Evolutionary conservation across 768 basidiomycete species (phyloP).

Genomic region (Suillus subaureus): DNA sequence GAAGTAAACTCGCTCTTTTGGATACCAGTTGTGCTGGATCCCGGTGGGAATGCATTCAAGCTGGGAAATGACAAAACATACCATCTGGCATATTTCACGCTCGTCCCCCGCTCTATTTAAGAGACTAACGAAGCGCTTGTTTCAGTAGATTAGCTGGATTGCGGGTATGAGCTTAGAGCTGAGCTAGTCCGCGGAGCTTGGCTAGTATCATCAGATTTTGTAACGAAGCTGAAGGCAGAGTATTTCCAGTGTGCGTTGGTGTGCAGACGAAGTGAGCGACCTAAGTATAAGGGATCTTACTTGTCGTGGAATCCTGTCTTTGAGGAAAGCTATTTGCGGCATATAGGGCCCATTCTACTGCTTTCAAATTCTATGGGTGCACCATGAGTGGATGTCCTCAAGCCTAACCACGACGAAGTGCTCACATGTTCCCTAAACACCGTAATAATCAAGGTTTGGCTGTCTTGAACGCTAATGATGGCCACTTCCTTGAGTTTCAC

Average conservation of each 20-base stretch:
- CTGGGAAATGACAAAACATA: neutral
- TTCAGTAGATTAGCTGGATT: slow-evolving; percentile 36
- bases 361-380: slow-evolving; percentile 67
- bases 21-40: neutral
- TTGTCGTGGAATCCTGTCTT: slow-evolving; percentile 64
- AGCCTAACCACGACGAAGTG: neutral
- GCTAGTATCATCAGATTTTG: slow-evolving; percentile 42
- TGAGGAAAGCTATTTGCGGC: slow-evolving; percentile 66
- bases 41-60: neutral
- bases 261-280: neutral
- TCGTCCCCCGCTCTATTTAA: slow-evolving; percentile 56
- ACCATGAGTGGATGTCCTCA: slow-evolving; percentile 18
- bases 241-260: slow-evolving; percentile 43
- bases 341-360: slow-evolving; percentile 73
- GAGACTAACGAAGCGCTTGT: slow-evolving; percentile 51
- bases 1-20: neutral
- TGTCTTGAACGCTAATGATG: slow-evolving; percentile 82
- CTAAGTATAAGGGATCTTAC: slow-evolving; percentile 74
- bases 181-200: slow-evolving; percentile 50
- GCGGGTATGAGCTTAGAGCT: slow-evolving; percentile 33
- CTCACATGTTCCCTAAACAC: slow-evolving; percentile 79
- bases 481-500: slow-evolving; percentile 69
- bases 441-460: slow-evolving; percentile 69
- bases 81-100: neutral
- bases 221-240: slow-evolving; percentile 46